Evolutionary conservation across 352 stramenopile genomes (phyloP).

Genomic region (Lagenidium giganteum): DNA sequence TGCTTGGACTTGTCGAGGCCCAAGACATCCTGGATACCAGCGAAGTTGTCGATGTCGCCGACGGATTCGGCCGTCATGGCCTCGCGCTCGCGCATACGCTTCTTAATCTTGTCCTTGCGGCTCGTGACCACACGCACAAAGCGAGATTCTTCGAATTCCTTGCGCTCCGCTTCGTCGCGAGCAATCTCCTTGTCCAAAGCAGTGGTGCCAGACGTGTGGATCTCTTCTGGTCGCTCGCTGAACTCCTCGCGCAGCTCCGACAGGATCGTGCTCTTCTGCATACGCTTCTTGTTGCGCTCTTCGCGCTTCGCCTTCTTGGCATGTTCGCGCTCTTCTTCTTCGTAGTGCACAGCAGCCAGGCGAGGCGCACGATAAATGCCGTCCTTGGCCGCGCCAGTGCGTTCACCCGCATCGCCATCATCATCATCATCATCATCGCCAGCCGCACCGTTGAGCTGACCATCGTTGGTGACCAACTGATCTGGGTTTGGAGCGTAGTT

Average conservation of each 20-base stretch:
- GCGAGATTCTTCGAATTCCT: conserved; percentile 78
- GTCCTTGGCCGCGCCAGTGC: conserved; percentile 26
- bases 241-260: conserved; percentile 84
- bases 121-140: conserved; percentile 85
- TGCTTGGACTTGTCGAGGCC: conserved; percentile 70
- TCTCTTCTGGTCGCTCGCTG: conserved; percentile 72
- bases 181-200: conserved; percentile 79
- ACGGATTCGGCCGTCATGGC: conserved; percentile 68
- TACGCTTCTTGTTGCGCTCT: conserved; percentile 69
- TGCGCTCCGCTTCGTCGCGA: conserved; percentile 79
- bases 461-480: conserved; percentile 52
- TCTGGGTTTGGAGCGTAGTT: conserved; percentile 80
- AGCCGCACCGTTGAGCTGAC: no score
- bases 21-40: conserved; percentile 72
- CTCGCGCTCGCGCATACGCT: conserved; percentile 78
- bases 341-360: conserved; percentile 75
- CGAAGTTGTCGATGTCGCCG: conserved; percentile 85
- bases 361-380: conserved; percentile 76
- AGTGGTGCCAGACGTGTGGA: conserved; percentile 51
- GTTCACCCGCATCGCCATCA: conserved; percentile 22
- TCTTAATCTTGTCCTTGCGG: conserved; percentile 86
- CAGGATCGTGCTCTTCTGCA: conserved; percentile 83
- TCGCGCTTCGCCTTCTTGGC: conserved; percentile 81
- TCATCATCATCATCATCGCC: conserved; percentile 40
- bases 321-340: conserved; percentile 76